These are phyloP conservation scores for Arthromyces matolae DNA, from an alignment of 768 basidiomycete genomes.

Conservation along the genomic window DNA sequence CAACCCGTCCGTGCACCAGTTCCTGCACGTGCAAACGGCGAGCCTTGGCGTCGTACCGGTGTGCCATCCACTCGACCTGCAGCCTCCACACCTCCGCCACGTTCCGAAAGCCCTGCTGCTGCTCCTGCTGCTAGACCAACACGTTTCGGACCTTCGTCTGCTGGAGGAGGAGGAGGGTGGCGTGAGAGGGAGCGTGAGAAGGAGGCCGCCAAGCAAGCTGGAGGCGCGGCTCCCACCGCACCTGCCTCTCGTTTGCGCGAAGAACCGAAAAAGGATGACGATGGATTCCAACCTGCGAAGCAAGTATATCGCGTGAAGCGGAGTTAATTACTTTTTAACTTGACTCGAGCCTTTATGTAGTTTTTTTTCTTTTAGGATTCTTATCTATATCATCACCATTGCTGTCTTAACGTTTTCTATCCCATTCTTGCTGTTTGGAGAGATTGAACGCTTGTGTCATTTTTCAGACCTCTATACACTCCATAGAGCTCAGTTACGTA, in stretches of 20 bases:
- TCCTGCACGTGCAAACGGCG: conserved; percentile 26
- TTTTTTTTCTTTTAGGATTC: background rate
- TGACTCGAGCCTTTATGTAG: background rate
- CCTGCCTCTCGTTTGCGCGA: conserved; percentile 29
- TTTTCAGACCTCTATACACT: too few species aligned
- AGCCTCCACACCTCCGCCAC: conserved; percentile 36
- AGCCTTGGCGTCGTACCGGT: conserved; percentile 31
- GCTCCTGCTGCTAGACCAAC: conserved; percentile 29
- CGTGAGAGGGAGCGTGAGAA: conserved; percentile 26
- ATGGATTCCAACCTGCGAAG: conserved; percentile 67
- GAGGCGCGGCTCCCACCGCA: conserved; percentile 13
- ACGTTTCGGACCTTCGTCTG: conserved; percentile 39
- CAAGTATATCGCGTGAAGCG: conserved; percentile 27
- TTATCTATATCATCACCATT: background rate
- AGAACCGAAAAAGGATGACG: conserved; percentile 51
- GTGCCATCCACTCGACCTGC: too few species aligned
- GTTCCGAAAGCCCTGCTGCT: conserved; percentile 52
- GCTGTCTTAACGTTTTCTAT: too few species aligned
- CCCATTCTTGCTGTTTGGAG: too few species aligned
- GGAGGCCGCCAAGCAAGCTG: conserved; percentile 15
- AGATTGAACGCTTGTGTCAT: too few species aligned
- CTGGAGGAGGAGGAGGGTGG: conserved; percentile 24
- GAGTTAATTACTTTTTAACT: conserved; percentile 5
- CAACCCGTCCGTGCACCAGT: conserved; percentile 26
- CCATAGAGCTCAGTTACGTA: too few species aligned